phyloP scores from a whole-genome alignment of 2,329 filamentous ascomycete genomes.

The Nemania bipapillata region DNA sequence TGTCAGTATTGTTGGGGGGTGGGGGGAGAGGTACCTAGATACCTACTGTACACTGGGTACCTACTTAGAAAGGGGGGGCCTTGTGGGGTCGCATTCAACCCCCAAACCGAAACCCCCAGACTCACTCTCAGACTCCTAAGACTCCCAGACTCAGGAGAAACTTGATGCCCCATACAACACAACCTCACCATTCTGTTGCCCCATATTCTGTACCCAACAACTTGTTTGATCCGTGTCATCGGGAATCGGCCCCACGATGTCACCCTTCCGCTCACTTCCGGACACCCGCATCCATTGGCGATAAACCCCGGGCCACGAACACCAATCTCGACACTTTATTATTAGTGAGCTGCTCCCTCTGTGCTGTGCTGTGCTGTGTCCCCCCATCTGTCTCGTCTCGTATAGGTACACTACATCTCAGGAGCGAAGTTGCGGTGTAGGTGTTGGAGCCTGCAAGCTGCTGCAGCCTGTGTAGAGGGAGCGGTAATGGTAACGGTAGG shows the following conservation, averaged over 20 bases:
- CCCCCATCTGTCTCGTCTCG: conserved; percentile 5
- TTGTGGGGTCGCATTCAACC: conserved; percentile 30
- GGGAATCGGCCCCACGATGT: conserved; percentile 34
- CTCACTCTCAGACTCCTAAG: too few species aligned
- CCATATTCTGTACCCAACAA: conserved; percentile 25
- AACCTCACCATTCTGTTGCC: neutral
- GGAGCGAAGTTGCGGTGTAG: conserved; percentile 38
- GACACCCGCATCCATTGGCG: conserved; percentile 31
- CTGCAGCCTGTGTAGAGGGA: conserved; percentile 29
- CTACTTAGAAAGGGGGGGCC: too few species aligned
- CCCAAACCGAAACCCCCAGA: conserved; percentile 16
- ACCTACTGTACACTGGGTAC: too few species aligned
- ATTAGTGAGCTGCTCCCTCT: conserved; percentile 3
- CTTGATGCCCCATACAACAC: conserved; percentile 6
- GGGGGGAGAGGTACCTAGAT: conserved; percentile 15
- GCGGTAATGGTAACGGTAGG: conserved; percentile 10
- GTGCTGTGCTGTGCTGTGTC: conserved; percentile 4
- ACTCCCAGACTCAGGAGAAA: conserved; percentile 33
- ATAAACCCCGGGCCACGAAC: conserved; percentile 21
- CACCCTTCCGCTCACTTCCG: conserved; percentile 7
- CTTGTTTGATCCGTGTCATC: conserved; percentile 38
- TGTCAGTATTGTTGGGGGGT: conserved; percentile 29
- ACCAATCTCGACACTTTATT: conserved; percentile 12
- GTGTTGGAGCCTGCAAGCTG: conserved; percentile 20
- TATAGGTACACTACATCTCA: conserved; percentile 27